Evolutionary conservation across 2,329 filamentous ascomycete species (phyloP).

Genomic region (Xylaria sp.): DNA sequence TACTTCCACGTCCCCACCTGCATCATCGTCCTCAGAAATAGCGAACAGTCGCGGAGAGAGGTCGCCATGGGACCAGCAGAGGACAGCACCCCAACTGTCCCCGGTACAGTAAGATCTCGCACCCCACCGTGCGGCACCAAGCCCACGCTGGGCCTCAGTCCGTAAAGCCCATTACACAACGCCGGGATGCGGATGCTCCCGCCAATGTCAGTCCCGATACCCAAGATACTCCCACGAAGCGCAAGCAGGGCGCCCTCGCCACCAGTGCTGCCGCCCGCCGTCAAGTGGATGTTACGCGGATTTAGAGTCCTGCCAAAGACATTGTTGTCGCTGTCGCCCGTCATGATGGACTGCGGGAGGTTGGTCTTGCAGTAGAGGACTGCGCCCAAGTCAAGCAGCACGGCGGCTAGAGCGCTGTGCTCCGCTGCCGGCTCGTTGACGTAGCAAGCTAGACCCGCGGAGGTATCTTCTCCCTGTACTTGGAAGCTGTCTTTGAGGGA

Average conservation of each 20-base stretch:
- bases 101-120: slow-evolving; percentile 60
- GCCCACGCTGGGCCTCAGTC: slow-evolving; percentile 48
- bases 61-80: slow-evolving; percentile 59
- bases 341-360: slow-evolving; percentile 64
- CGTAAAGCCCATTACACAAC: slow-evolving; percentile 48
- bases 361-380: slow-evolving; percentile 66
- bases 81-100: slow-evolving; percentile 61
- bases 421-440: slow-evolving; percentile 29
- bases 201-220: slow-evolving; percentile 42
- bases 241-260: slow-evolving; percentile 45
- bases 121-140: slow-evolving; percentile 54
- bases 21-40: slow-evolving; percentile 23
- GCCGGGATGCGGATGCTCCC: slow-evolving; percentile 50
- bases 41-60: slow-evolving; percentile 54
- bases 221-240: slow-evolving; percentile 37
- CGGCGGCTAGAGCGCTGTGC: slow-evolving; percentile 53
- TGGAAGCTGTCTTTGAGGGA: slow-evolving; percentile 58
- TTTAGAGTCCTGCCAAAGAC: slow-evolving; percentile 56
- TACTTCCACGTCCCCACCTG: slow-evolving; percentile 20
- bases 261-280: slow-evolving; percentile 52
- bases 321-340: slow-evolving; percentile 54
- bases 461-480: slow-evolving; percentile 39
- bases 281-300: slow-evolving; percentile 51
- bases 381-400: slow-evolving; percentile 58
- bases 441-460: slow-evolving; percentile 39